These are phyloP conservation scores for Apophysomyces elegans DNA, from an alignment of 371 early-diverging fungal species.

Conservation along the genomic window DNA sequence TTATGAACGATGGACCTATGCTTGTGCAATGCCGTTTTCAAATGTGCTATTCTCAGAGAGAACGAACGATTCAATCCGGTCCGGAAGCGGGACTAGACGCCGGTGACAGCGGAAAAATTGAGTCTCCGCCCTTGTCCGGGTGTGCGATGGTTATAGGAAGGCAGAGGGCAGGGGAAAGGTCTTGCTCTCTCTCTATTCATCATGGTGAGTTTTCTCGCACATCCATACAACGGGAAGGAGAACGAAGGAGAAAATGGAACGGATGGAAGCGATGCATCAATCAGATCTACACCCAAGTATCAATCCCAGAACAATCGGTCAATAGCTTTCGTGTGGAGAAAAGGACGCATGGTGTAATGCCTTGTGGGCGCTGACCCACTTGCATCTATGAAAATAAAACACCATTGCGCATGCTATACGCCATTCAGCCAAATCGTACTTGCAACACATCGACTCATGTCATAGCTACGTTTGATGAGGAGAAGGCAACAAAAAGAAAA, in stretches of 20 bases:
- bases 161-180: background rate
- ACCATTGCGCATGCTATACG: no score
- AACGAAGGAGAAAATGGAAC: background rate
- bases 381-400: no score
- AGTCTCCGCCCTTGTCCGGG: background rate
- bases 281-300: background rate
- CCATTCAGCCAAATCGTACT: no score
- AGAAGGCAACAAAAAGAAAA: no score
- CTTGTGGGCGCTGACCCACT: background rate
- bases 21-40: background rate
- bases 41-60: background rate
- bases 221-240: background rate
- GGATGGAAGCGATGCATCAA: background rate
- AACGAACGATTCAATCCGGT: background rate
- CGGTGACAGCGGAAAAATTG: background rate
- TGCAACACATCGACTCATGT: no score
- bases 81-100: background rate
- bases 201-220: conserved; percentile 6
- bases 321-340: background rate
- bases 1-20: no score
- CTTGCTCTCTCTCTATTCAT: conserved; percentile 12
- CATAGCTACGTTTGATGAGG: no score
- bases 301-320: background rate
- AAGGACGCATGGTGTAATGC: background rate
- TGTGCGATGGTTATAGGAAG: conserved; percentile 4